phyloP scores from a whole-genome alignment of 352 stramenopile genomes.

The Halophytophthora polymorphica region DNA sequence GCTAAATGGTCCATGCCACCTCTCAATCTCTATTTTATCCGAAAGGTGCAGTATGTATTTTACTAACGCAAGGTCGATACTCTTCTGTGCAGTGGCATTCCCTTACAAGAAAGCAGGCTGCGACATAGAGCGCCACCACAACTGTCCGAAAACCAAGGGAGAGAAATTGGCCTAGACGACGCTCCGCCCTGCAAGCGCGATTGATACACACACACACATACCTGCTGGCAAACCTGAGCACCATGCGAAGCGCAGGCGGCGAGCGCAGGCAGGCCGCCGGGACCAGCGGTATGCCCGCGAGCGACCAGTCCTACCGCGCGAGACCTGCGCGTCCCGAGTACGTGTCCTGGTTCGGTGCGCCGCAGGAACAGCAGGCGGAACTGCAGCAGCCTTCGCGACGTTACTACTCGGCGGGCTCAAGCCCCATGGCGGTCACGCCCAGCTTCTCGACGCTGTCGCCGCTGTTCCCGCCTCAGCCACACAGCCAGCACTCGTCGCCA shows the following conservation, averaged over 20 bases:
- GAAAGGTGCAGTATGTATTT: too few relatives aligned
- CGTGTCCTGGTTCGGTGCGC: not conserved
- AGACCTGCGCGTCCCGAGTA: not conserved
- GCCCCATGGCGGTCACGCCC: conserved; percentile 41
- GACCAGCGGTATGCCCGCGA: conserved; percentile 13
- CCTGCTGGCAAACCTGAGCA: too few relatives aligned
- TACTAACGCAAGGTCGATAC: too few relatives aligned
- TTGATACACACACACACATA: too few relatives aligned
- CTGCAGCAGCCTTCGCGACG: conserved; percentile 15
- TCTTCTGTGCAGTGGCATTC: too few relatives aligned
- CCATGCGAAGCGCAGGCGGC: not conserved
- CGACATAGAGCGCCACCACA: not conserved
- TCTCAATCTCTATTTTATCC: too few relatives aligned
- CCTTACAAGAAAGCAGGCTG: not conserved
- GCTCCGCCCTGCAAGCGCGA: too few relatives aligned
- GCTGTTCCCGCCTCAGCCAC: conserved; percentile 34
- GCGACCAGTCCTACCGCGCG: conserved; percentile 18
- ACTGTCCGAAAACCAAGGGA: not conserved
- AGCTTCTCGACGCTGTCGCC: conserved; percentile 40
- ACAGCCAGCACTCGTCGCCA: conserved; percentile 13
- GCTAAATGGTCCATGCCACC: too few relatives aligned
- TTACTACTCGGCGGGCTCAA: conserved; percentile 39
- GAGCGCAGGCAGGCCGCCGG: conserved; percentile 8
- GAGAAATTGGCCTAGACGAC: not conserved
- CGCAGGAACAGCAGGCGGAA: conserved; percentile 10